Evolutionary conservation across 73 alveolate species (phyloP).

Genomic region (Stentor coeruleus): DNA sequence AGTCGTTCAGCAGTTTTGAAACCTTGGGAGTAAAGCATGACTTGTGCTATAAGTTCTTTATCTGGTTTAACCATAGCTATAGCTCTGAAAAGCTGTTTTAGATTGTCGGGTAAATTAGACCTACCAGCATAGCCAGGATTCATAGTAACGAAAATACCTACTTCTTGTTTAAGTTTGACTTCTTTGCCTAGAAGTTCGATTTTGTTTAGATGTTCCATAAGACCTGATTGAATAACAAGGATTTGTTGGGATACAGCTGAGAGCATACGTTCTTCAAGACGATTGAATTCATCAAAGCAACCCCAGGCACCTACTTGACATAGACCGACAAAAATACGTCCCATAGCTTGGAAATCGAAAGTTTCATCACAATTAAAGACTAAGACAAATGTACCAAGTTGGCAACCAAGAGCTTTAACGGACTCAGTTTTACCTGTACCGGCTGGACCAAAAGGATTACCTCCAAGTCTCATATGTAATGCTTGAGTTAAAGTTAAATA

Average conservation of each 20-base stretch:
- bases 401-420: conserved; percentile 98
- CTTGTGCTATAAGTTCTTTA: conserved; percentile 98
- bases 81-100: conserved; percentile 97
- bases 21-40: conserved; percentile 98
- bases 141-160: conserved; percentile 99
- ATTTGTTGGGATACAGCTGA: conserved; percentile 98
- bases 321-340: conserved; percentile 98
- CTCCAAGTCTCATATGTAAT: conserved; percentile 98
- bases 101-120: conserved; percentile 98
- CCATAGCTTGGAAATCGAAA: conserved; percentile 99
- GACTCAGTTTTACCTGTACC: conserved; percentile 99
- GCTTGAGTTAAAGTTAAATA: conserved; percentile 95
- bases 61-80: conserved; percentile 99
- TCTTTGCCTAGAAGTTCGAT: conserved; percentile 96
- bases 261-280: conserved; percentile 98
- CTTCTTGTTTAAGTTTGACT: conserved; percentile 92
- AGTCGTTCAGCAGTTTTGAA: conserved; percentile 99
- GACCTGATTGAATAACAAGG: conserved; percentile 95
- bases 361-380: conserved; percentile 99
- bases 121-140: conserved; percentile 99
- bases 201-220: conserved; percentile 84
- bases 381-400: conserved; percentile 96
- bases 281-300: conserved; percentile 96
- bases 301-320: conserved; percentile 99
- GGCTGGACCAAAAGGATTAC: conserved; percentile 99